Conservation (phyloP, 441 rosid genomes). For the Populus tomentosa region DNA sequence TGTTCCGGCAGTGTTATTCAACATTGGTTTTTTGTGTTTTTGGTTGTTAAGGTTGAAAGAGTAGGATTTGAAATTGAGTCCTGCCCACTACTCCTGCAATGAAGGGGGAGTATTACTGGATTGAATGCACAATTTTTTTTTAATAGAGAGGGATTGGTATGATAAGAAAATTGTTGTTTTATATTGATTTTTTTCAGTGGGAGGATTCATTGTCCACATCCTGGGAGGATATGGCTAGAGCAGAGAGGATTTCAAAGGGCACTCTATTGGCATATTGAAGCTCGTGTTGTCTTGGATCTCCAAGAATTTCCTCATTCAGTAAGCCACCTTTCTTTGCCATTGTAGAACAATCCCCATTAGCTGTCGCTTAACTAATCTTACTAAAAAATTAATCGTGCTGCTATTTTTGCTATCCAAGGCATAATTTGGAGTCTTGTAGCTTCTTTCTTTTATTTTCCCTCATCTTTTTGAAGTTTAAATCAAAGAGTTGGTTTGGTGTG, state of each 20-base stretch:
- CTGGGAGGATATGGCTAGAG: constrained; percentile 96
- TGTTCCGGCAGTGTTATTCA: neutral
- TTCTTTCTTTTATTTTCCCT: neutral
- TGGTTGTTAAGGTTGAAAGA: neutral
- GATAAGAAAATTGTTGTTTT: neutral
- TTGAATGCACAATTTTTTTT: neutral
- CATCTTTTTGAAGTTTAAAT: neutral
- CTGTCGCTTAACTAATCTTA: neutral
- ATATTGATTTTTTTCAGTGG: constrained; percentile 39
- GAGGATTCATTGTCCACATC: constrained; percentile 89
- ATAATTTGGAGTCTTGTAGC: no score
- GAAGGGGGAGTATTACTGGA: neutral
- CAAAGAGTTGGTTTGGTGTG: neutral
- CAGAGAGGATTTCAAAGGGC: constrained; percentile 95
- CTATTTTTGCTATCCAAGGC: neutral
- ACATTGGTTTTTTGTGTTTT: neutral
- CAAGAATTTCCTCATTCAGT: constrained; percentile 67
- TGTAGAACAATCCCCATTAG: neutral
- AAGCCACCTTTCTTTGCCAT: constrained; percentile 8
- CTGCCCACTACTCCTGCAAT: neutral
- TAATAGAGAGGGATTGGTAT: neutral
- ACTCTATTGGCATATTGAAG: constrained; percentile 97
- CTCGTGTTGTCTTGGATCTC: constrained; percentile 94
- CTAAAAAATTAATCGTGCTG: neutral
- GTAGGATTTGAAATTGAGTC: neutral